Conservation (phyloP, 1,139 yeast genomes). For the Zygosaccharomyces sapae region DNA sequence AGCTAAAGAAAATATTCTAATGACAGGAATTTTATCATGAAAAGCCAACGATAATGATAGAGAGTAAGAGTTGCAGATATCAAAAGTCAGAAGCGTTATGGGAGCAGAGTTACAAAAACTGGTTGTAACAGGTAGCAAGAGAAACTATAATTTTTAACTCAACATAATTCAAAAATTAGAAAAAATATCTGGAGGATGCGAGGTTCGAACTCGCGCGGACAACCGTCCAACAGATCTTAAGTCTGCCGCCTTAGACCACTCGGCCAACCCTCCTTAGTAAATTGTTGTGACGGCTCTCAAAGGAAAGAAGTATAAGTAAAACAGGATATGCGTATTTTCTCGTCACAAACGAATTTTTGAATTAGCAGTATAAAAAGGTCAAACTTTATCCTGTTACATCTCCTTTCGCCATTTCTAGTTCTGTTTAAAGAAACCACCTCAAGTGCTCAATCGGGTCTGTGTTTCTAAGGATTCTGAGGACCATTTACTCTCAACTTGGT, state of each 20-base stretch:
- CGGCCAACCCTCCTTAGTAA: slow-evolving; percentile 31
- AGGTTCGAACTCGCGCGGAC: slow-evolving; percentile 88
- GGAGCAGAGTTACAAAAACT: no score
- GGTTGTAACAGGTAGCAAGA: no score
- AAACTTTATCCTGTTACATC: background rate
- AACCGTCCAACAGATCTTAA: slow-evolving; percentile 27
- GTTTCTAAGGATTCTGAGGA: slow-evolving; percentile 5
- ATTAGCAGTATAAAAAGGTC: background rate
- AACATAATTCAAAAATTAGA: no score
- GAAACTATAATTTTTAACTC: no score
- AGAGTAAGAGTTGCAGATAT: no score
- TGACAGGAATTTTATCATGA: no score
- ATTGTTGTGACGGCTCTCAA: no score
- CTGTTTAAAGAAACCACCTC: slow-evolving; percentile 9
- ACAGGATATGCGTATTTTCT: background rate
- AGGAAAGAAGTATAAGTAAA: no score
- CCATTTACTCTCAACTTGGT: slow-evolving; percentile 5
- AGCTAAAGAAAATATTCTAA: no score
- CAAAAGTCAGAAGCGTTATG: no score
- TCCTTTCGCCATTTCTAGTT: background rate
- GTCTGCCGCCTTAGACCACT: slow-evolving; percentile 38
- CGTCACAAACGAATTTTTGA: background rate
- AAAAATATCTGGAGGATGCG: slow-evolving; percentile 57
- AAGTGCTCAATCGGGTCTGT: slow-evolving; percentile 13
- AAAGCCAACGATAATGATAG: no score